These are phyloP conservation scores for Blastocystis sp. DNA, from an alignment of 352 stramenopile species.

Conservation along the genomic window DNA sequence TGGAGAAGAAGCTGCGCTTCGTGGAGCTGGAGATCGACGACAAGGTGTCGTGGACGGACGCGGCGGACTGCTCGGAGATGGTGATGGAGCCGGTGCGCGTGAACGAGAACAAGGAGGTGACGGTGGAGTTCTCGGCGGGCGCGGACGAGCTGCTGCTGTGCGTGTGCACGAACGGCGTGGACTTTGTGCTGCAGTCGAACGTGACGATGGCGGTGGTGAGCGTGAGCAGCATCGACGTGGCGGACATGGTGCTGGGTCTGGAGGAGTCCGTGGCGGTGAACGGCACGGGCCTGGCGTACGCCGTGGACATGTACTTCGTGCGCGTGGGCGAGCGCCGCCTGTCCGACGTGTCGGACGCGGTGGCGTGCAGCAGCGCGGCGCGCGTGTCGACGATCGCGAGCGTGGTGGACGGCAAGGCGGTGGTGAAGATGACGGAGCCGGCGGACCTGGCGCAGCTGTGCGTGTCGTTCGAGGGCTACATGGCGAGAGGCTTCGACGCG, in stretches of 20 bases:
- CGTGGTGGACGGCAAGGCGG: background rate
- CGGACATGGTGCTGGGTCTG: conserved; percentile 28
- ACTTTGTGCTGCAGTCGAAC: conserved; percentile 46
- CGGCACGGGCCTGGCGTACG: conserved; percentile 14
- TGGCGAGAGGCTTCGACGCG: conserved; percentile 7
- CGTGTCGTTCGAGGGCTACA: conserved; percentile 34
- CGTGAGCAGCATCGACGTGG: background rate
- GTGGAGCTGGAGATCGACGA: conserved; percentile 4
- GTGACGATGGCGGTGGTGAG: conserved; percentile 59
- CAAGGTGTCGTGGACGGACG: conserved; percentile 43
- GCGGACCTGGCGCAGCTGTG: conserved; percentile 50
- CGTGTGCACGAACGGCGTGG: conserved; percentile 52
- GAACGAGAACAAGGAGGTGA: conserved; percentile 42
- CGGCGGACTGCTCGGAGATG: conserved; percentile 12
- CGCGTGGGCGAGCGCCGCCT: conserved; percentile 1
- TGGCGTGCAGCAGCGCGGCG: background rate
- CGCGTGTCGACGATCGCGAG: conserved; percentile 49
- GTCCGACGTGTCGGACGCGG: background rate
- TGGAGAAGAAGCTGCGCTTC: conserved; percentile 55
- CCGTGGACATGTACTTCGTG: conserved; percentile 47
- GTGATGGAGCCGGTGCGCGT: conserved; percentile 46
- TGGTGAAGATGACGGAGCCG: conserved; percentile 44
- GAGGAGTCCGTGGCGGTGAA: conserved; percentile 27
- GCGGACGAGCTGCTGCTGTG: conserved; percentile 25
- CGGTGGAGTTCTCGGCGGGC: conserved; percentile 40